Evolutionary conservation across 257 asterid genomes (phyloP), one percentile per base, ranked within the genome.

Genomic region (Eucommia ulmoides): DNA sequence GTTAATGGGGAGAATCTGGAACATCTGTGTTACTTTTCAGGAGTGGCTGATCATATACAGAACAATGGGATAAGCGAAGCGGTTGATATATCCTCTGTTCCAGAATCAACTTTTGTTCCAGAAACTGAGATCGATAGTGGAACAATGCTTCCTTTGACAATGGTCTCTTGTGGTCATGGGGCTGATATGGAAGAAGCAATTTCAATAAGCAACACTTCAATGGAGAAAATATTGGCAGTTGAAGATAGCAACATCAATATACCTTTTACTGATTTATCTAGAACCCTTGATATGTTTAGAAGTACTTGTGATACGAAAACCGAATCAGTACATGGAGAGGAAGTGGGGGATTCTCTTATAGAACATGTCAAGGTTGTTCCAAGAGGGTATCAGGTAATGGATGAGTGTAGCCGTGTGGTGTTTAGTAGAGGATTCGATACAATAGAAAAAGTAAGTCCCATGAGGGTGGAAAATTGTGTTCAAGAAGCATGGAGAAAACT

Each of bases 341-440:
- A 71, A 67, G 63, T 79, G 15, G 78, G 89, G 33, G 83, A 84
- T 63, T 82, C 86, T 49, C 67, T 63, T 41, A 55, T 68, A 50
- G 71, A 55, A 69, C 63, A 65, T 44, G 81, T 52, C 60, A 75
- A 64, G 59, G 73, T 67, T 62, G 66, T 51, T 54, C 65, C 70
- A 1, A 70, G 74, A 59, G 75, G 65, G 23, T 62, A 61, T 69
- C 85, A 74, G 29, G 50, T 63, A 50, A 60, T 85, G 58, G 98
- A 85, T 69, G 98, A 89, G 76, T 85, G 96, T 77, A 89, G 94
- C 65, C 79, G 83, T 45, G 70, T 81, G 38, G 80, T 73, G 60
- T 76, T 74, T 55, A 51, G 22, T 50, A 60, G 66, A 59, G 60
- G 51, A 33, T 63, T 59, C 56, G 59, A 69, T 17, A 51, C 72